Evolutionary conservation across 768 basidiomycete species (phyloP), one percentile per base, ranked within the genome.

Genomic region (Amanita rimosa): DNA sequence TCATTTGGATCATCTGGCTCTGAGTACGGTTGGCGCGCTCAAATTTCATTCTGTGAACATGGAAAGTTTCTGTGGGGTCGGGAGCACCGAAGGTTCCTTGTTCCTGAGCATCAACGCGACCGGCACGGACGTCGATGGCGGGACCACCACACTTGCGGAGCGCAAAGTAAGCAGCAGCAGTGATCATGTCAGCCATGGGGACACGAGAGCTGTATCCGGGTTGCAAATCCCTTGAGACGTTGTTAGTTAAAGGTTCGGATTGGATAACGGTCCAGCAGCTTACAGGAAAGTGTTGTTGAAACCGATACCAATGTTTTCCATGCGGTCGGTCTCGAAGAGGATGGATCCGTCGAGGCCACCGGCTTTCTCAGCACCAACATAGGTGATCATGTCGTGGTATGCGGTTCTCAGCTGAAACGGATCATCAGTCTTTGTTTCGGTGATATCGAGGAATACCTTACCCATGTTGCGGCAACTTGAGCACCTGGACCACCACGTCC

Each of bases 51-150:
- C 55, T 61, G 46, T 63, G 58, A 11, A 55, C 53, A 13, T 19
- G 58, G 47, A n/a, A 60, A 43, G 31, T 52, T 46, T 48, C 63
- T 52, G 17, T 57, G 2, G 63, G 59, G 17, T 63, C 52, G 2
- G 68, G 68, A n/a, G 64, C 66, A 16, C 64, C 62, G 4, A 38
- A 33, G 7, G 60, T 57, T 16, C 64, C 64, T 4, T 60, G 60
- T 10, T 27, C 52, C 10, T 55, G 57, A 1, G 67, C 60, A 46
- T 68, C 67, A 13, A 67, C 52, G 6, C 68, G 60, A 0, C 68
- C 67, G 34, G 58, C 62, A 7, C 60, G 57, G 27, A 55, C 57
- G 14, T 61, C 61, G 19, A 70, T 57, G 9, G 59, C 21, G 3
- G 67, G 65, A 22, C 67, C 67, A 40, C 60, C 59, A 49, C 68